These are phyloP conservation scores for Zygosaccharomyces rouxii DNA, from an alignment of 805 yeast species.

Conservation along the genomic window DNA sequence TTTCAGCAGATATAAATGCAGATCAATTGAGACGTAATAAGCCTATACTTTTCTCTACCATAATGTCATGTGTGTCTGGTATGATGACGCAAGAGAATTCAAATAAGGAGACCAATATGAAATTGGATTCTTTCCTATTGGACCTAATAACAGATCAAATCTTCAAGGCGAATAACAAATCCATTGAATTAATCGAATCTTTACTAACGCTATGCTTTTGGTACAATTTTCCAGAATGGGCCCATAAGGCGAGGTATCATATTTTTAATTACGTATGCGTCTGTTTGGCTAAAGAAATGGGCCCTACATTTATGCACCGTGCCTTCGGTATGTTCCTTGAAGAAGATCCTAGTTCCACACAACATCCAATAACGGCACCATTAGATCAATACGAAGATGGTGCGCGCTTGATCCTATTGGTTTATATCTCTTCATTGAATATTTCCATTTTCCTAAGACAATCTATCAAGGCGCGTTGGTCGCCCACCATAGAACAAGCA, in stretches of 20 bases:
- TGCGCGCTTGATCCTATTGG: conserved; percentile 38
- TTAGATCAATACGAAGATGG: conserved; percentile 24
- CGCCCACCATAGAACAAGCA: conserved; percentile 30
- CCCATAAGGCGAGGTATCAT: conserved; percentile 74
- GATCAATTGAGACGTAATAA: conserved; percentile 46
- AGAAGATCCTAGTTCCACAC: conserved; percentile 15
- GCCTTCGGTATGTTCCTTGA: conserved; percentile 33
- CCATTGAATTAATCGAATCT: conserved; percentile 60
- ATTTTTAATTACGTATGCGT: conserved; percentile 61
- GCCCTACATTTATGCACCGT: conserved; percentile 52
- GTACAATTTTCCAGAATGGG: conserved; percentile 82
- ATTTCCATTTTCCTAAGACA: conserved; percentile 64
- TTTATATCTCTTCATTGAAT: conserved; percentile 59
- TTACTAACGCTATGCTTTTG: conserved; percentile 61
- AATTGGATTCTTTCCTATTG: conserved; percentile 50
- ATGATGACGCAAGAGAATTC: conserved; percentile 33
- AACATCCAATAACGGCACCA: conserved; percentile 20
- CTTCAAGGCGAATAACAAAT: conserved; percentile 65
- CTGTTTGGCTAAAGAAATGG: conserved; percentile 69
- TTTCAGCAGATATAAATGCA: conserved; percentile 43
- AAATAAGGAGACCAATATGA: conserved; percentile 41
- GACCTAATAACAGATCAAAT: conserved; percentile 53
- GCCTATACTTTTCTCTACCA: conserved; percentile 60
- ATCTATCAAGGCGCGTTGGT: conserved; percentile 58
- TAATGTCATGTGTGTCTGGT: conserved; percentile 58